These are phyloP conservation scores for Umbilicus rupestris DNA, from an alignment of 164 flowering plant genomes.

Conservation along the genomic window DNA sequence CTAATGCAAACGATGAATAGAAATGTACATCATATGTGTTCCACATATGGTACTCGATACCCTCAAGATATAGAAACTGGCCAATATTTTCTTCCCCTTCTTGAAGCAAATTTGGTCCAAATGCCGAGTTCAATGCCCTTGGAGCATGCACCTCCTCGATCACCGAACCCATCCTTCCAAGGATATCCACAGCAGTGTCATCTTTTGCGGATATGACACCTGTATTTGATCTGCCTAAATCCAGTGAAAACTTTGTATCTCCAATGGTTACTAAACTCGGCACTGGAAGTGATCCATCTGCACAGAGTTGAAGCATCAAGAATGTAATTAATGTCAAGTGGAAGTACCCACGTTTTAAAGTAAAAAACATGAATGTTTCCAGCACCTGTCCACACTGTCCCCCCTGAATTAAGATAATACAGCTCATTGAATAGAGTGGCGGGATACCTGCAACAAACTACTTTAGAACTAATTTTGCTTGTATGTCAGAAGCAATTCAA, in stretches of 20 bases:
- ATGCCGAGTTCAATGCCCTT: slow-evolving; percentile 40
- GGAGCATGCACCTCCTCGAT: slow-evolving; percentile 58
- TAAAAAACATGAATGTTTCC: background rate
- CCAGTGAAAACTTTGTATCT: slow-evolving; percentile 57
- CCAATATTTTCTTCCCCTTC: slow-evolving; percentile 78
- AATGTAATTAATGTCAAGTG: background rate
- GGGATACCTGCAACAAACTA: slow-evolving; percentile 56
- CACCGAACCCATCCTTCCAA: slow-evolving; percentile 55
- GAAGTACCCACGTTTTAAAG: background rate
- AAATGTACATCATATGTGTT: slow-evolving; percentile 95
- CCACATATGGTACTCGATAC: slow-evolving; percentile 89
- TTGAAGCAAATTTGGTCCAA: slow-evolving; percentile 59
- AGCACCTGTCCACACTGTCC: slow-evolving; percentile 93
- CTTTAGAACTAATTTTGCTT: background rate
- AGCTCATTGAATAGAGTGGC: slow-evolving; percentile 85
- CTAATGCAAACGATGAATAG: slow-evolving; percentile 76
- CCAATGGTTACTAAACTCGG: slow-evolving; percentile 42
- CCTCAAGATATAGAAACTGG: slow-evolving; percentile 81
- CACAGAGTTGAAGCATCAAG: slow-evolving; percentile 10
- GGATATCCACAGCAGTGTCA: slow-evolving; percentile 57
- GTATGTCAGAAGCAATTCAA: background rate
- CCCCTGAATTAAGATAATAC: slow-evolving; percentile 85
- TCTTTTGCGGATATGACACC: slow-evolving; percentile 18
- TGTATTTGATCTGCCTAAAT: slow-evolving; percentile 17
- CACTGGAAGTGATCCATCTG: slow-evolving; percentile 80